Base-by-base conservation (phyloP, 768 basidiomycete species). In the Suillus subalutaceus region DNA sequence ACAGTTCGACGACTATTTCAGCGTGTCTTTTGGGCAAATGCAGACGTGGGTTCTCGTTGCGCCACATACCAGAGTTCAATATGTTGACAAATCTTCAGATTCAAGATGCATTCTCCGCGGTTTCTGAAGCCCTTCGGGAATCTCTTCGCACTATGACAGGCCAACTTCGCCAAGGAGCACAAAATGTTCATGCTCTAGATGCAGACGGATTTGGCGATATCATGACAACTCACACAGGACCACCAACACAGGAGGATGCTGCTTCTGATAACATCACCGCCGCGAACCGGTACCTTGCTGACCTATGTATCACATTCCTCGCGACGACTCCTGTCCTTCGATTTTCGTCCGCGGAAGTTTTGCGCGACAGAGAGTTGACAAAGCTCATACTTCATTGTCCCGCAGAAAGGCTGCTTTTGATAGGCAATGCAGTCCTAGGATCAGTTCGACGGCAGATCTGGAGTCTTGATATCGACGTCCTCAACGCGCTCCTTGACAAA, bases 251-350 rank as follows among this genome's bases (percentile, higher is more conserved):
- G 41, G 77, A 79, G 18, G 68, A 72, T 1, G 67, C 75, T 30
- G 73, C 74, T 26, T 71, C 67, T 13, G 66, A 66, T 23, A 77
- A 73, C 5, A 75, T 79, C 32, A 57, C 72, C 38, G 70, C 68
- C 38, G 72, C 77, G 26, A 72, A 74, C 23, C 77, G 75, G 12
- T 77, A 74, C 61, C 78, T 86, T 30, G 74, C 83, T 43, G 81
- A 85, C 58, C 75, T 85, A 30, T 92, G 88, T 72, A 73, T 91
- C 46, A 72, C 83, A 20, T 86, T 92, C 69, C 80, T 93, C 37
- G 81, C 89, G 3, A 78, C 84, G 26, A 85, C 86, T n/a, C 90
- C 90, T 23, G 79, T 85, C 56, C 75, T 93, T 41, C 89, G 88
- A 66, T 87, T 87, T 15, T 72, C 82, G 7, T 84, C 85, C 2